Conservation (phyloP, 116 monocot genomes). For the Thalassia testudinum region DNA sequence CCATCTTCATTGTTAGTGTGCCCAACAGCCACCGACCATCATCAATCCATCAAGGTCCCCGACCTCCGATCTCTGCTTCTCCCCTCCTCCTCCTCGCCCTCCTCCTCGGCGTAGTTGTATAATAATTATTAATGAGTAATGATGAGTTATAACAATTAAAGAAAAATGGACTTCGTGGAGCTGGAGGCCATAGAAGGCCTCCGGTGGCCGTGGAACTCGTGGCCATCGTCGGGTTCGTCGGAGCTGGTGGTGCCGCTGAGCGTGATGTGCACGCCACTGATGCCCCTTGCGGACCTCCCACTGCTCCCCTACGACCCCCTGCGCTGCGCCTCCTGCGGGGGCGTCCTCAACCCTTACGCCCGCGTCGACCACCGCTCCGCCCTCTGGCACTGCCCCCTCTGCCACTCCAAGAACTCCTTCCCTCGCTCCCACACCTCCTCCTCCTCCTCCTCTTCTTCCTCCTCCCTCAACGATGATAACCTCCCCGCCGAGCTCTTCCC, state of each 20-base stretch:
- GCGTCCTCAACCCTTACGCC: slow-evolving; percentile 76
- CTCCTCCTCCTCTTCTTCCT: slow-evolving; percentile 59
- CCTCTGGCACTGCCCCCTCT: slow-evolving; percentile 80
- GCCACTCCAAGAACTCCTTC: slow-evolving; percentile 51
- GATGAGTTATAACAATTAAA: too few species aligned
- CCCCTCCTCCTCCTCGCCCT: too few species aligned
- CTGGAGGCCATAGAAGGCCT: slow-evolving; percentile 88
- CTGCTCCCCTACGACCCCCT: slow-evolving; percentile 88
- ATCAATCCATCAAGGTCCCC: too few species aligned
- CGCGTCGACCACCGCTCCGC: slow-evolving; percentile 64
- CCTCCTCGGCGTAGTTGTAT: too few species aligned
- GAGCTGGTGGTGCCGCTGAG: slow-evolving; percentile 66
- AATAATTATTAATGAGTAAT: too few species aligned
- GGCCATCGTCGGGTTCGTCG: slow-evolving; percentile 41
- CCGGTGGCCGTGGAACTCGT: slow-evolving; percentile 93
- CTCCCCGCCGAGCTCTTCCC: slow-evolving; percentile 99
- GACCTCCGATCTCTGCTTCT: too few species aligned
- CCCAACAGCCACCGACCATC: too few species aligned
- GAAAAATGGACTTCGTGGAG: slow-evolving; percentile 96
- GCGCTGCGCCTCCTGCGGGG: slow-evolving; percentile 46
- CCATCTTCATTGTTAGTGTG: too few species aligned
- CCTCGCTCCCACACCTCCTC: slow-evolving; percentile 67
- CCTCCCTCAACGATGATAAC: slow-evolving; percentile 61
- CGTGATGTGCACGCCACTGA: slow-evolving; percentile 69
- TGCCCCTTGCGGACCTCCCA: slow-evolving; percentile 51